These are phyloP conservation scores for Tulasnella sp. DNA, from an alignment of 768 basidiomycete genomes.

Conservation along the genomic window DNA sequence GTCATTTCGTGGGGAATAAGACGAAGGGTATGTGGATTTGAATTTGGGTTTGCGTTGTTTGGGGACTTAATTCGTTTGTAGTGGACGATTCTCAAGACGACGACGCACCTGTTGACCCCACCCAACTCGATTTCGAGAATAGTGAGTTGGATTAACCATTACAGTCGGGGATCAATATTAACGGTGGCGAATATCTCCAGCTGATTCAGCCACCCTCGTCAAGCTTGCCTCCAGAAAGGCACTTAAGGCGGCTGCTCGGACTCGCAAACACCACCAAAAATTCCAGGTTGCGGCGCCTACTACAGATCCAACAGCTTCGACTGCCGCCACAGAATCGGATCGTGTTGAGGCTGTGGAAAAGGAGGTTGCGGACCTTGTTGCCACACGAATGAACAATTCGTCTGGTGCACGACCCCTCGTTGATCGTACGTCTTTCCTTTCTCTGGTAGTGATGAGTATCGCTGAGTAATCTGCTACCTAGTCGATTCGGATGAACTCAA, in stretches of 20 bases:
- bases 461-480: slow-evolving; percentile 24
- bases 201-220: slow-evolving; percentile 10
- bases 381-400: slow-evolving; percentile 19
- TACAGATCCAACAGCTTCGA: background rate
- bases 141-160: slow-evolving; percentile 26
- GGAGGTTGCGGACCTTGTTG: slow-evolving; percentile 23
- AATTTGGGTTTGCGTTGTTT: slow-evolving; percentile 11
- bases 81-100: slow-evolving; percentile 42
- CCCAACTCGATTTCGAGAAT: slow-evolving; percentile 20
- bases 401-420: slow-evolving; percentile 38
- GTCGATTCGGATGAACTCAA: slow-evolving; percentile 96
- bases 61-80: slow-evolving; percentile 72
- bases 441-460: background rate
- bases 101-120: slow-evolving; percentile 2
- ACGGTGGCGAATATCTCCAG: background rate
- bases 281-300: slow-evolving; percentile 8
- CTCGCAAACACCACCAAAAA: slow-evolving; percentile 9
- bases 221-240: slow-evolving; percentile 13
- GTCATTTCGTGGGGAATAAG: slow-evolving; percentile 97
- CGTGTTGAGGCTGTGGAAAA: slow-evolving; percentile 32
- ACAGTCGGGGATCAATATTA: background rate
- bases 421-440: slow-evolving; percentile 43
- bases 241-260: slow-evolving; percentile 9
- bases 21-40: slow-evolving; percentile 22
- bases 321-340: background rate